A percentile compares a stretch with the other conserved stretches of the same genome.
phyloP scores from a whole-genome alignment of 371 early-diverging fungal species.

The Amoeboaphelidium occidentale region DNA sequence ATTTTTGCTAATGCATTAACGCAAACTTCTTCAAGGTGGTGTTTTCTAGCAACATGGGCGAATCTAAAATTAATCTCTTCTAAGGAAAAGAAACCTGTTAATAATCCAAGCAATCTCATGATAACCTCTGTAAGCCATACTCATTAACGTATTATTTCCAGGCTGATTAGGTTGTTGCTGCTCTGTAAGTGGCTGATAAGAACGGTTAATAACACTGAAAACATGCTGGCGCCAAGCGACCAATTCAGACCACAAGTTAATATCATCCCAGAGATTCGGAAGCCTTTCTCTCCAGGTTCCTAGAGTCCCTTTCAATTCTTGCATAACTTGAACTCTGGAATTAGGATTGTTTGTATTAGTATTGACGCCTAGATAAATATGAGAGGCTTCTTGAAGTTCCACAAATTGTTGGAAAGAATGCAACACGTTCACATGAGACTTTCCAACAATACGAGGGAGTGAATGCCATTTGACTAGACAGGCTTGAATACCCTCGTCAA shows the following conservation, averaged over 20 bases:
- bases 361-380: slow-evolving; percentile 46
- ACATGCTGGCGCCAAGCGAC: slow-evolving; percentile 95
- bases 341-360: slow-evolving; percentile 60
- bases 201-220: slow-evolving; percentile 80
- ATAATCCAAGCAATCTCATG: slow-evolving; percentile 99
- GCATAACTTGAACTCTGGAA: slow-evolving; percentile 24
- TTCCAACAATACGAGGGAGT: slow-evolving; percentile 52
- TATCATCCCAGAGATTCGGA: slow-evolving; percentile 90
- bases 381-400: slow-evolving; percentile 73
- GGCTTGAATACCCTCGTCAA: slow-evolving; percentile 55
- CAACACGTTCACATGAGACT: slow-evolving; percentile 58
- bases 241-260: slow-evolving; percentile 89
- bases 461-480: slow-evolving; percentile 60
- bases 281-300: slow-evolving; percentile 92
- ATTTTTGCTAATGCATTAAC: slow-evolving; percentile 77
- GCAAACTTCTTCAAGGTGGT: slow-evolving; percentile 81
- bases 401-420: slow-evolving; percentile 84
- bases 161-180: slow-evolving; percentile 11
- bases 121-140: slow-evolving; percentile 73
- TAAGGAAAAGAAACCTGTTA: too few relatives aligned
- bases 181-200: slow-evolving; percentile 59
- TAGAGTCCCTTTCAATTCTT: slow-evolving; percentile 63
- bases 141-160: not conserved
- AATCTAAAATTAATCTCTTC: too few relatives aligned
- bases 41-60: slow-evolving; percentile 90